Conservation (phyloP, 2,329 filamentous ascomycete genomes). For the Aureobasidium sp. region DNA sequence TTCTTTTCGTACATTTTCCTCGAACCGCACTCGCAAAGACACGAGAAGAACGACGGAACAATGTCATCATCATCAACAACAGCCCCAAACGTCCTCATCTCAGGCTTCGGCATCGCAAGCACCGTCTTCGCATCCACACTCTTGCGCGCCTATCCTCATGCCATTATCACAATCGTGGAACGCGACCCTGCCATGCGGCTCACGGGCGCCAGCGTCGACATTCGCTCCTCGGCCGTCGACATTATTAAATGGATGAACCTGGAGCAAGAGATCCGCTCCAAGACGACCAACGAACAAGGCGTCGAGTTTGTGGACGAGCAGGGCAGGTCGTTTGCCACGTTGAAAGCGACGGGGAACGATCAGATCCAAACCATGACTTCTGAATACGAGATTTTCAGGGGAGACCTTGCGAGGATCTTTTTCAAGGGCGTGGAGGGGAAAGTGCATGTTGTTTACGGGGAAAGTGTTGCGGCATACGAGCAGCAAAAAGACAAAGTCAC, state of each 20-base stretch:
- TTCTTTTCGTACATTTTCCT: not conserved
- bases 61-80: not conserved
- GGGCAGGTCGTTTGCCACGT: constrained; percentile 23
- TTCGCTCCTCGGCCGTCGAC: constrained; percentile 27
- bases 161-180: constrained; percentile 29
- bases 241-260: constrained; percentile 30
- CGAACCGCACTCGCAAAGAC: not conserved
- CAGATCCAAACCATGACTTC: constrained; percentile 28
- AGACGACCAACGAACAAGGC: constrained; percentile 22
- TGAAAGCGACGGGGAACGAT: constrained; percentile 25
- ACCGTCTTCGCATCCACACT: constrained; percentile 29
- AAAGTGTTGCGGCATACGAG: constrained; percentile 16
- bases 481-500: constrained; percentile 26
- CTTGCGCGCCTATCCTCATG: constrained; percentile 23
- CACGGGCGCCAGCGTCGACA: constrained; percentile 28
- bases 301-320: constrained; percentile 22
- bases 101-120: constrained; percentile 30
- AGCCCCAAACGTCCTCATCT: constrained; percentile 26
- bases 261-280: constrained; percentile 24
- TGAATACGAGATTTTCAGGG: constrained; percentile 32
- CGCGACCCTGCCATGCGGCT: constrained; percentile 26
- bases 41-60: too few species aligned
- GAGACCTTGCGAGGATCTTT: constrained; percentile 26
- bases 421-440: constrained; percentile 31
- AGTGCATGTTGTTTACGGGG: too few species aligned